A percentile compares a stretch with the other conserved stretches of the same genome.
Evolutionary conservation across 1,284 basidiomycete species (phyloP).

Genomic region (Trametes polyzona): DNA sequence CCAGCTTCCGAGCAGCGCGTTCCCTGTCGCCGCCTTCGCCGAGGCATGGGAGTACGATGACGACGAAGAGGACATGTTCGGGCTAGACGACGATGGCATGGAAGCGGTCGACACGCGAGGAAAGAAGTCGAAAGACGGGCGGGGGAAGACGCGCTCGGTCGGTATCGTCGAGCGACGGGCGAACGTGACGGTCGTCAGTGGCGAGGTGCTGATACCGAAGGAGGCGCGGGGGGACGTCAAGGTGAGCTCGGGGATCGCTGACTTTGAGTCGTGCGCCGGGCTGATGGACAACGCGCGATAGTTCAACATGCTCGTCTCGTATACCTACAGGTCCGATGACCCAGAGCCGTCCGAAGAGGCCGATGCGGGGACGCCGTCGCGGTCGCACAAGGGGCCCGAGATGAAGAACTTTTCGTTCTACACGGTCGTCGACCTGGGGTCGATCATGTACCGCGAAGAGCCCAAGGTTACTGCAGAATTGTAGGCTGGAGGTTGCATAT

Average conservation of each 20-base stretch:
- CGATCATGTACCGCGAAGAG: slow-evolving; percentile 66
- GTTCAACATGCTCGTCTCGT: slow-evolving; percentile 93
- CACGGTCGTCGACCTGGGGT: slow-evolving; percentile 77
- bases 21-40: slow-evolving; percentile 85
- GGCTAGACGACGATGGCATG: slow-evolving; percentile 69
- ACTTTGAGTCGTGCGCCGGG: neutral
- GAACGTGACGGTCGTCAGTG: slow-evolving; percentile 84
- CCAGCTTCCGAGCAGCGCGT: slow-evolving; percentile 73
- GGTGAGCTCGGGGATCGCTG: slow-evolving; percentile 45
- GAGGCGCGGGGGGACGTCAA: slow-evolving; percentile 76
- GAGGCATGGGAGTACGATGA: slow-evolving; percentile 97
- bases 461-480: slow-evolving; percentile 20
- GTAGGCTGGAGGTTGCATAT: no score
- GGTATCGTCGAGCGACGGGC: slow-evolving; percentile 85
- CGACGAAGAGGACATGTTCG: slow-evolving; percentile 85
- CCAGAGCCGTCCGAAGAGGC: slow-evolving; percentile 61
- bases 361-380: slow-evolving; percentile 53
- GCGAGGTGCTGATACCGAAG: slow-evolving; percentile 80
- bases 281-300: slow-evolving; percentile 36
- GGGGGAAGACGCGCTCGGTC: slow-evolving; percentile 64
- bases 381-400: slow-evolving; percentile 53
- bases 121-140: slow-evolving; percentile 46
- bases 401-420: slow-evolving; percentile 86
- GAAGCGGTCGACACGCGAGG: slow-evolving; percentile 40
- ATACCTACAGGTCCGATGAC: slow-evolving; percentile 91